Percentiles rank a stretch among this genome's conserved stretches.
phyloP scores from a whole-genome alignment of 495 filamentous ascomycete genomes.

The Podospora tetraspora region DNA sequence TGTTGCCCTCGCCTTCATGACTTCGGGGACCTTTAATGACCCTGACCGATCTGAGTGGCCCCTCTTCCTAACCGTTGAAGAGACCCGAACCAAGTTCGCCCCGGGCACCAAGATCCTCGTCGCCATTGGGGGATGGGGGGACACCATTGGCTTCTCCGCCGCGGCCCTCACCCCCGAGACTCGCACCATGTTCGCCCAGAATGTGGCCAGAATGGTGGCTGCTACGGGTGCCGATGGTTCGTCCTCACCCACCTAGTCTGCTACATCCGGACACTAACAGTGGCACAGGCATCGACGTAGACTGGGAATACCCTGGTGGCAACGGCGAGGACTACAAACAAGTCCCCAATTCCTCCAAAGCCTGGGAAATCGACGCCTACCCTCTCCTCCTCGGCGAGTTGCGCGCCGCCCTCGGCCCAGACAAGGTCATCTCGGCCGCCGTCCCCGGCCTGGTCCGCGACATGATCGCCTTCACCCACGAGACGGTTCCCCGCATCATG shows the following conservation, averaged over 20 bases:
- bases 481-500: conserved; percentile 59
- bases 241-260: background rate
- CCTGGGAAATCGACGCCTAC: conserved; percentile 59
- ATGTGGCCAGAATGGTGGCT: conserved; percentile 58
- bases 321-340: conserved; percentile 73
- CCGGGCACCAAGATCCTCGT: conserved; percentile 59
- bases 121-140: conserved; percentile 72
- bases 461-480: conserved; percentile 67
- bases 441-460: conserved; percentile 63
- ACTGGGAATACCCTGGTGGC: conserved; percentile 79
- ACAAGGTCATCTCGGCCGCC: conserved; percentile 63
- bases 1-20: conserved; percentile 66
- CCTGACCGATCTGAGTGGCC: conserved; percentile 47
- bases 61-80: conserved; percentile 54
- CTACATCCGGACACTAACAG: background rate
- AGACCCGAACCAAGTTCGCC: conserved; percentile 53
- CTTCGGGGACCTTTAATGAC: conserved; percentile 54
- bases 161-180: conserved; percentile 51
- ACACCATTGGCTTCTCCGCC: conserved; percentile 55
- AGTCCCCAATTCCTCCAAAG: conserved; percentile 55
- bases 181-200: conserved; percentile 56
- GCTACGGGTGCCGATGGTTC: conserved; percentile 54
- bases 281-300: conserved; percentile 52
- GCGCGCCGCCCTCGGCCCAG: conserved; percentile 52
- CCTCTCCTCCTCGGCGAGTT: conserved; percentile 57